phyloP scores from a whole-genome alignment of 805 yeast species.

The Blastobotrys parvus region DNA sequence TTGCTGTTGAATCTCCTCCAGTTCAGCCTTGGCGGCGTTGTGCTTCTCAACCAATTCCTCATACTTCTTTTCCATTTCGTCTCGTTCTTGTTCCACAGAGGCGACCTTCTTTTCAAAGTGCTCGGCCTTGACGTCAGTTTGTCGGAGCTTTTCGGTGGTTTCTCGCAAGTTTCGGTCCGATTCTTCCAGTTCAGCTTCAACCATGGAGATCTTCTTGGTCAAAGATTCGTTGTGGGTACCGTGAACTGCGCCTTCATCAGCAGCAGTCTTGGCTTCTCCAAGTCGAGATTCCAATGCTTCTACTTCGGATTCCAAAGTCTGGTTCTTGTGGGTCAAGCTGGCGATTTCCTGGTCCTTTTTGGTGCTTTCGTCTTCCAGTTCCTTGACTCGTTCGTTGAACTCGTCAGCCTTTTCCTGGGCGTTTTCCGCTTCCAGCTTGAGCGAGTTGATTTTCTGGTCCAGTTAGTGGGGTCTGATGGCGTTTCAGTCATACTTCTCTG shows the following conservation, averaged over 20 bases:
- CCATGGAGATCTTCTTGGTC: constrained; percentile 78
- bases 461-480: no score
- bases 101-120: constrained; percentile 90
- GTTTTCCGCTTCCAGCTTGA: constrained; percentile 89
- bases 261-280: constrained; percentile 69
- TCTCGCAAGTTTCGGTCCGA: constrained; percentile 87
- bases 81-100: constrained; percentile 87
- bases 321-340: constrained; percentile 85
- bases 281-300: constrained; percentile 65
- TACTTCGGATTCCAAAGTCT: constrained; percentile 75
- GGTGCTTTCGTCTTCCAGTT: constrained; percentile 81
- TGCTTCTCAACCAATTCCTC: constrained; percentile 82
- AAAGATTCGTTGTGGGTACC: constrained; percentile 85
- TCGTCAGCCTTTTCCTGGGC: constrained; percentile 98
- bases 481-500: constrained; percentile 44
- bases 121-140: constrained; percentile 92
- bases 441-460: constrained; percentile 67
- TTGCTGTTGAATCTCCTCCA: constrained; percentile 95
- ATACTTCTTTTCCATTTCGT: constrained; percentile 79
- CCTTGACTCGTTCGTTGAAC: constrained; percentile 69
- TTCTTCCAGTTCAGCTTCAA: constrained; percentile 87
- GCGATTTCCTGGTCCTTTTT: constrained; percentile 95
- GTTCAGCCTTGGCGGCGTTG: constrained; percentile 79
- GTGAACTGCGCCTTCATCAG: constrained; percentile 84
- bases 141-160: constrained; percentile 89